Evolutionary conservation across 2,329 filamentous ascomycete species (phyloP), one percentile per base, ranked within the genome.

Genomic region (Arthrobotrys pseudoclavata): DNA sequence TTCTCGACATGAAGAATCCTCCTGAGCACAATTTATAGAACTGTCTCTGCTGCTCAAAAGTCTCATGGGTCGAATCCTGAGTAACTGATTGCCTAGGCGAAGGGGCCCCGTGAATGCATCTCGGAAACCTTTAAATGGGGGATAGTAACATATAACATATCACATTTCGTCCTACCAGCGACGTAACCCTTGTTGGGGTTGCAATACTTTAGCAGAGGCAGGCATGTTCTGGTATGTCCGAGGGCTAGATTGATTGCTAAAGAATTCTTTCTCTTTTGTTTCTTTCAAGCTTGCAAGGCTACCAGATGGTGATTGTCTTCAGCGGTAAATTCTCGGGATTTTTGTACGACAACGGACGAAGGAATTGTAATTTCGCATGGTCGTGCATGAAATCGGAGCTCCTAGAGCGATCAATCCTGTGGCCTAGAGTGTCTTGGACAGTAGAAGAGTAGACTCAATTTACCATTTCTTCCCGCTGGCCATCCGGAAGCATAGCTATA

Each of bases 121-220:
- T 55, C 45, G 47, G 55, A 53, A 63, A 10, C 10, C 37, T 64
- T 45, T 60, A 26, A 76, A 67, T 76, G 67, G 60, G 42, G 31
- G 40, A 66, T 76, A 55, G 72, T 18, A 76, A 66, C 60, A 67
- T 60, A 60, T 61, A 53, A 37, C 57, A 50, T 66, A 66, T 76
- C 61, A 70, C 66, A 50, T 70, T 50, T 70, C 52, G 72, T 76
- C 72, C 66, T 40, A 76, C 72, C 66, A 37, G 26, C 50, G 37
- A 70, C 42, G 48, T 63, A 26, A 76, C 52, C 66, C 67, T 67
- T 60, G 72, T 69, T 69, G 50, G 64, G 66, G 57, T 69, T 76
- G 55, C 63, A 63, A 50, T 50, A 48, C 40, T 29, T 40, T 1
- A 10, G 53, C 55, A 55, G 47, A 42, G 64, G 55, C 48, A 69